These are phyloP conservation scores for Porcisia hertigi DNA, from an alignment of 208 protist genomes.

Conservation along the genomic window DNA sequence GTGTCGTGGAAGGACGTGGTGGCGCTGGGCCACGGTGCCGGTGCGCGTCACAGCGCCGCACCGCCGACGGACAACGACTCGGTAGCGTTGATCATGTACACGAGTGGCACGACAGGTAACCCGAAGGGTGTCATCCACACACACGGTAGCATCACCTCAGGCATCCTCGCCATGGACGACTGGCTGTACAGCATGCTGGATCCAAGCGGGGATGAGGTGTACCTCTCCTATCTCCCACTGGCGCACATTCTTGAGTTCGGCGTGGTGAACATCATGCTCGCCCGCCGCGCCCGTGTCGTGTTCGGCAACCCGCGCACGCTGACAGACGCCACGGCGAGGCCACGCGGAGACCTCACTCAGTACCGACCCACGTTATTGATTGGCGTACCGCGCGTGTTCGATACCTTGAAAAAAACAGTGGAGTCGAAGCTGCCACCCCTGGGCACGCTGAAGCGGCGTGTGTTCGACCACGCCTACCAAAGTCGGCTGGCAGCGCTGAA, in stretches of 20 bases:
- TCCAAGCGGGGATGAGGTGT: slow-evolving; percentile 41
- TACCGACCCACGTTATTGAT: slow-evolving; percentile 65
- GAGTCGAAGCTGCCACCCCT: slow-evolving; percentile 63
- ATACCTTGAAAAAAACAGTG: slow-evolving; percentile 75
- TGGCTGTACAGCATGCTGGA: slow-evolving; percentile 37
- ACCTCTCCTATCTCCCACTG: slow-evolving; percentile 89
- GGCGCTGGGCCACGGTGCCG: slow-evolving; percentile 27
- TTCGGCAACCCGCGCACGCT: slow-evolving; percentile 82
- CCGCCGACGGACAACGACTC: slow-evolving; percentile 33
- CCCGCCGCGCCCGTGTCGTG: slow-evolving; percentile 29
- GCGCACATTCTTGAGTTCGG: slow-evolving; percentile 94
- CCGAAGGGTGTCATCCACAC: slow-evolving; percentile 91
- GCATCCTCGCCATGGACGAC: slow-evolving; percentile 47
- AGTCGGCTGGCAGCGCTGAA: slow-evolving; percentile 53
- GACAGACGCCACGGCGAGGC: slow-evolving; percentile 59
- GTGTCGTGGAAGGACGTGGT: slow-evolving; percentile 62
- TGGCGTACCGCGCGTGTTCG: slow-evolving; percentile 87
- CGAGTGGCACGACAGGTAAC: too few relatives aligned
- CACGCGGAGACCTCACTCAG: slow-evolving; percentile 82
- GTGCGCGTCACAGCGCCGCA: slow-evolving; percentile 8
- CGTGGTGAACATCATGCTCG: slow-evolving; percentile 74
- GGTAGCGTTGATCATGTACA: slow-evolving; percentile 54
- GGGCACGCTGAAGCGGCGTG: slow-evolving; percentile 52
- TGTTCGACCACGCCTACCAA: slow-evolving; percentile 81
- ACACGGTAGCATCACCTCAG: slow-evolving; percentile 66